phyloP scores from a whole-genome alignment of 2,329 filamentous ascomycete species.

The Cyclaneusma minus region DNA sequence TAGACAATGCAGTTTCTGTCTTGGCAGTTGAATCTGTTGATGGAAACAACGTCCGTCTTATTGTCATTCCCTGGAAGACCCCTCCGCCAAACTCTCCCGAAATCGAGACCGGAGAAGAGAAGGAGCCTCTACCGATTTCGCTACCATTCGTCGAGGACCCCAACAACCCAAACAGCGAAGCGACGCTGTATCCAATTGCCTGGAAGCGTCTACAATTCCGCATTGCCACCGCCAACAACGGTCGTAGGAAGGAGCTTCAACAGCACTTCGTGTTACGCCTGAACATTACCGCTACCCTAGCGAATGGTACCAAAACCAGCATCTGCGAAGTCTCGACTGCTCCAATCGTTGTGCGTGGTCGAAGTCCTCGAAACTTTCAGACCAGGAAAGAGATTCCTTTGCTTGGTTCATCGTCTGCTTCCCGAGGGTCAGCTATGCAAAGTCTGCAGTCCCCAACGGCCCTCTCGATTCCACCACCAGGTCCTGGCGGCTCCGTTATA shows the following conservation, averaged over 20 bases:
- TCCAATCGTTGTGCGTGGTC: slow-evolving; percentile 82
- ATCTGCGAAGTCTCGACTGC: slow-evolving; percentile 76
- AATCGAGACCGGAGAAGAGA: slow-evolving; percentile 50
- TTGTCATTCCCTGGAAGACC: slow-evolving; percentile 96
- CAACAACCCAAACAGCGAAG: slow-evolving; percentile 30
- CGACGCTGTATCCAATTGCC: slow-evolving; percentile 81
- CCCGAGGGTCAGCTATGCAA: slow-evolving; percentile 15
- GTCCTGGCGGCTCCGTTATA: no score
- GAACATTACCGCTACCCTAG: slow-evolving; percentile 70
- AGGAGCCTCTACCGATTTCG: slow-evolving; percentile 68
- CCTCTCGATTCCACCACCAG: no score
- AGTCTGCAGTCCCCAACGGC: no score
- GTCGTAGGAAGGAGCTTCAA: slow-evolving; percentile 82
- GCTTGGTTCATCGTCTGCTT: slow-evolving; percentile 16
- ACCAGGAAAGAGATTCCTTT: slow-evolving; percentile 85
- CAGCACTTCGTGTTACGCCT: slow-evolving; percentile 88
- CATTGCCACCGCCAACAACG: slow-evolving; percentile 92
- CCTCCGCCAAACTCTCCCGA: slow-evolving; percentile 66
- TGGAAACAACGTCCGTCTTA: slow-evolving; percentile 79
- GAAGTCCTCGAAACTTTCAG: slow-evolving; percentile 90
- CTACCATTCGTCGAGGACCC: slow-evolving; percentile 31
- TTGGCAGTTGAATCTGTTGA: slow-evolving; percentile 93
- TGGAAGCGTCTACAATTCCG: slow-evolving; percentile 91
- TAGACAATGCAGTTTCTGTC: slow-evolving; percentile 71
- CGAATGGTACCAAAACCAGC: slow-evolving; percentile 68